phyloP scores from a whole-genome alignment of 169 alveolate species.

The Plasmodium adleri region DNA sequence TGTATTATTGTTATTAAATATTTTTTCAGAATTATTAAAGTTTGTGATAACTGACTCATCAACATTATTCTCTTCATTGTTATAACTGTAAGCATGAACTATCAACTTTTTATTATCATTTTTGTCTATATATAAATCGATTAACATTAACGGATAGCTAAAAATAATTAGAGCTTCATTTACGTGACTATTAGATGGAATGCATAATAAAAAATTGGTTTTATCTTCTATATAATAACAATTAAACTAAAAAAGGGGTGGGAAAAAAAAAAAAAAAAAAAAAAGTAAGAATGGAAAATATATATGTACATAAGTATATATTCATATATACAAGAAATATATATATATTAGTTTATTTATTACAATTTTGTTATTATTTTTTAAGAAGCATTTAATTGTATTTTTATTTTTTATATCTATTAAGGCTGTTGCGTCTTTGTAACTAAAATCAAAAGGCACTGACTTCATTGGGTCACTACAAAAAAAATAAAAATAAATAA shows the following conservation, averaged over 20 bases:
- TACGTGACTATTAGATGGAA: conserved; percentile 65
- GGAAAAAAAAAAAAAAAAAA: not conserved
- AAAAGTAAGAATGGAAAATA: not conserved
- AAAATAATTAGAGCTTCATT: conserved; percentile 58
- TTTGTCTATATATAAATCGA: conserved; percentile 67
- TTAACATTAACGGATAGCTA: conserved; percentile 67
- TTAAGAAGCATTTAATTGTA: conserved; percentile 74
- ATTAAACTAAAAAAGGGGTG: conserved; percentile 27
- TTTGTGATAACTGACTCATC: conserved; percentile 5
- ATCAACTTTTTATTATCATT: conserved; percentile 64
- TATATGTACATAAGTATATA: not conserved
- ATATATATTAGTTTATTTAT: not conserved
- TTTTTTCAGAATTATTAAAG: conserved; percentile 69
- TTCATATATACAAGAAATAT: not conserved
- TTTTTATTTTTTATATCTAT: conserved; percentile 67
- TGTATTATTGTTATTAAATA: conserved; percentile 8
- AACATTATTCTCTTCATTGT: conserved; percentile 37
- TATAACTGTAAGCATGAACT: conserved; percentile 49
- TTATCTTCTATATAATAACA: conserved; percentile 71
- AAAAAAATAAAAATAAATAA: not conserved
- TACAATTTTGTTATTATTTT: conserved; percentile 70
- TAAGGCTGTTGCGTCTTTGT: conserved; percentile 36
- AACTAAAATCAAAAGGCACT: conserved; percentile 45
- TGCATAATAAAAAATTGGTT: conserved; percentile 45
- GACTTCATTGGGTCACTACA: conserved; percentile 12